These are phyloP conservation scores for Solidago caesia DNA, from an alignment of 129 eudicot species.

Conservation along the genomic window DNA sequence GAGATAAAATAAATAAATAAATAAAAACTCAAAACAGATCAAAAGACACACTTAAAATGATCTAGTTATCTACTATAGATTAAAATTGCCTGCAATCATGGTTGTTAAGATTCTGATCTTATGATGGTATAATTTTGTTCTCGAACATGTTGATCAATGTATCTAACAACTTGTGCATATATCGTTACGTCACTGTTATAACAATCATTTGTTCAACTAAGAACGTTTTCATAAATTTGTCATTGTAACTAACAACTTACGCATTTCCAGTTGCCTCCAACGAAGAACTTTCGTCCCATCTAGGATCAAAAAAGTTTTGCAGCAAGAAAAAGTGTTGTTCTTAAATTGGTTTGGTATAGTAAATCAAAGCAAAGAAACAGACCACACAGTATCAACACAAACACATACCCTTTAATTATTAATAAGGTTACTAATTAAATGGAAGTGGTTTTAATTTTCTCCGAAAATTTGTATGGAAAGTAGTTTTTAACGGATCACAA, in stretches of 20 bases:
- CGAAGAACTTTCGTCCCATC: not conserved
- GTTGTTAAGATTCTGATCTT: too few relatives aligned
- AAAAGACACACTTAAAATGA: too few relatives aligned
- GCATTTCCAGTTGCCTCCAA: constrained; percentile 14
- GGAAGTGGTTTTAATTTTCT: constrained; percentile 22
- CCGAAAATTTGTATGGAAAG: constrained; percentile 20
- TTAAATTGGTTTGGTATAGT: not conserved
- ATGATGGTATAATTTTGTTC: too few relatives aligned
- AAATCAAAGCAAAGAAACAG: not conserved
- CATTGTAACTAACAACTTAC: not conserved
- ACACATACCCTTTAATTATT: not conserved
- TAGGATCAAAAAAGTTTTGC: not conserved
- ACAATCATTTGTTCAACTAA: not conserved
- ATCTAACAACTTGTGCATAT: too few relatives aligned
- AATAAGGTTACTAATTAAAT: constrained; percentile 14
- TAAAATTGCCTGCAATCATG: too few relatives aligned
- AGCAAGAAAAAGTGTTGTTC: not conserved
- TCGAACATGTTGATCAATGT: too few relatives aligned
- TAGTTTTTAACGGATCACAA: constrained; percentile 34
- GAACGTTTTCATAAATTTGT: not conserved
- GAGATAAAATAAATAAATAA: too few relatives aligned
- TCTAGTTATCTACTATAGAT: too few relatives aligned
- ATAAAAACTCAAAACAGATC: too few relatives aligned
- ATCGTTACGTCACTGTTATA: too few relatives aligned
- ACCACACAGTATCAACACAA: constrained; percentile 8